A percentile compares a stretch with the other conserved stretches of the same genome.
Evolutionary conservation across 768 basidiomycete genomes (phyloP).

Genomic region (Psilocybe azurescens): DNA sequence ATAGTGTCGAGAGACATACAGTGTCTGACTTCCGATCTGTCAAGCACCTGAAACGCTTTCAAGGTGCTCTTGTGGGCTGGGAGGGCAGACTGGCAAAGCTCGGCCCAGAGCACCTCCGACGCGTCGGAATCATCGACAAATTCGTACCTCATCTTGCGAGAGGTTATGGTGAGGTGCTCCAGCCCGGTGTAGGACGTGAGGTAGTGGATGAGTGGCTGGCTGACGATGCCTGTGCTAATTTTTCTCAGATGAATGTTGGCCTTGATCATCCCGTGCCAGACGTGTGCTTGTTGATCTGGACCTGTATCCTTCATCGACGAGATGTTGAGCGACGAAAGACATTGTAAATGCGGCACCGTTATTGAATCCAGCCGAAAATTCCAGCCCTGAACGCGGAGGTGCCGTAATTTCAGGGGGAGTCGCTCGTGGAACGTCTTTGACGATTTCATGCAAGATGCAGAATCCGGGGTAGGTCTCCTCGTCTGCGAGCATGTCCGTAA

Average conservation of each 20-base stretch:
- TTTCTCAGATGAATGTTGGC: neutral
- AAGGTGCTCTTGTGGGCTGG: neutral
- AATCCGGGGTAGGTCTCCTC: neutral
- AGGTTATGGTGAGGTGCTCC: neutral
- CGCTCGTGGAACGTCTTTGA: neutral
- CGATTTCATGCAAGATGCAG: neutral
- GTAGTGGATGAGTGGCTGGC: neutral
- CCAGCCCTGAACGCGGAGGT: slow-evolving; percentile 9
- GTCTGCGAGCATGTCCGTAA: neutral
- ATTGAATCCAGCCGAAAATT: slow-evolving; percentile 8
- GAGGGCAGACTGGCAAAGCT: neutral
- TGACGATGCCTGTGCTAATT: neutral
- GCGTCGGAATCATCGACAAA: neutral
- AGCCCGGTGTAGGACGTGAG: neutral
- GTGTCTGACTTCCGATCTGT: neutral
- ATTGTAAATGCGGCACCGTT: slow-evolving; percentile 6
- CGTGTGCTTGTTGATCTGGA: neutral
- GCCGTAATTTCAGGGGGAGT: neutral
- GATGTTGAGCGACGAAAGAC: slow-evolving; percentile 8
- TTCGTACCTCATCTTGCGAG: neutral
- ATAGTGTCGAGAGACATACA: neutral
- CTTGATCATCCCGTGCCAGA: neutral
- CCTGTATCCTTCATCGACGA: neutral
- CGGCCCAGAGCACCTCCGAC: neutral
- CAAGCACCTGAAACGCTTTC: neutral